Evolutionary conservation across 805 yeast species (phyloP), one percentile per base, ranked within the genome.

Genomic region (Suhomyces canberraensis): DNA sequence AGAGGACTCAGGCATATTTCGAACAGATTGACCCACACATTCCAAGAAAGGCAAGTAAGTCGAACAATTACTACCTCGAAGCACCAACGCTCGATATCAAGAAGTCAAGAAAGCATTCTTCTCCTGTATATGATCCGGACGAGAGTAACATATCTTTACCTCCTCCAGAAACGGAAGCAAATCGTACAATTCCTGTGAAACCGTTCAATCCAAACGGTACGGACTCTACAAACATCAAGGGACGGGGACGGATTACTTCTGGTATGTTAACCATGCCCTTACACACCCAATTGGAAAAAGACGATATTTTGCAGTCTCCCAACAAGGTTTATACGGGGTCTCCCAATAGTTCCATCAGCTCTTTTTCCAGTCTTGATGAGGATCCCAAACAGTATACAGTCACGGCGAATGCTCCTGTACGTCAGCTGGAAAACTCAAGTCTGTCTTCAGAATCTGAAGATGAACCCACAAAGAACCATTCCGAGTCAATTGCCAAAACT

Each of bases 231-330:
- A 40, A 3, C n/a, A 21, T 22, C 32, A 37, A 19, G 28, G 19
- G 20, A 11, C n/a, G 13, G 34, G 25, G n/a, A 14, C 39, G 40
- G 16, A 64, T 67, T 24, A 67, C 72, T 8, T 64, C 71, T 1
- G 73, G 73, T 3, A 67, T 67, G 73, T 52, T 67, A 19, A 54
- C 44, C 22, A 49, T 55, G 13, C 72, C 73, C 1, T 46, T 54
- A 8, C 62, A 56, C 25, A 39, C 63, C 1, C 58, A 51, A 36
- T 32, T 54, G n/a, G 62, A 56, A 16, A 46, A 45, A 11, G 47
- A 46, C 16, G 51, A 47, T 13, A 51, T 32, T 26, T 16, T 28
- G 19, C 35, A 32, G n/a, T 9, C 27, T 13, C 25, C 29, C n/a
- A 13, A 26, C 4, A 26, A 15, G 17, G 26, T 7, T 7, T 20